Evolutionary conservation across 2,329 filamentous ascomycete genomes (phyloP).

Genomic region (Fusarium annulatum): DNA sequence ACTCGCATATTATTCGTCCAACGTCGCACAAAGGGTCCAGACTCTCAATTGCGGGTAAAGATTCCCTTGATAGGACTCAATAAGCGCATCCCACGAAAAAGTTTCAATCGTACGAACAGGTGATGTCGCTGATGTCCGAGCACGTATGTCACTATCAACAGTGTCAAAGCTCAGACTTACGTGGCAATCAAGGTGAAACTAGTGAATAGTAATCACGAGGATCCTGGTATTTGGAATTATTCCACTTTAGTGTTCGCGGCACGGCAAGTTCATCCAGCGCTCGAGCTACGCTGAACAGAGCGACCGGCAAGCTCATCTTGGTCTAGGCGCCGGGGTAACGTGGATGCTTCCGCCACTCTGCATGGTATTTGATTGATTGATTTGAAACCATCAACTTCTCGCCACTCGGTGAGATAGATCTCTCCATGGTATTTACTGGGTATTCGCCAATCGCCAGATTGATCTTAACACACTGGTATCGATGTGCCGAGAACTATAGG

Average conservation of each 20-base stretch:
- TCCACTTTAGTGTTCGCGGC: not conserved
- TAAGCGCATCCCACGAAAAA: constrained; percentile 3
- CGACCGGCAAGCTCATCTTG: not conserved
- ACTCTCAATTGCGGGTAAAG: not conserved
- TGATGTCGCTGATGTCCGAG: constrained; percentile 47
- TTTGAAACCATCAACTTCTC: no score
- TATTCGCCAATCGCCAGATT: not conserved
- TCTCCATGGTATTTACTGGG: not conserved
- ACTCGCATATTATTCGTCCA: not conserved
- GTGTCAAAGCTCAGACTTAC: not conserved
- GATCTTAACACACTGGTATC: not conserved
- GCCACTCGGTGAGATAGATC: no score
- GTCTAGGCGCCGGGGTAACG: not conserved
- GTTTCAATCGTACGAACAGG: constrained; percentile 43
- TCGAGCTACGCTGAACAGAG: not conserved
- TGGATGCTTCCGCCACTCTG: not conserved
- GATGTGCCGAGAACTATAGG: not conserved
- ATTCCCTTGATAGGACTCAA: not conserved
- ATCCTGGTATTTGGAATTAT: constrained; percentile 1
- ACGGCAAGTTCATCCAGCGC: not conserved
- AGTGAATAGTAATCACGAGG: not conserved
- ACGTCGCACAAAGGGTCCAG: not conserved
- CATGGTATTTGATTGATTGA: no score
- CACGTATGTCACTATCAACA: not conserved
- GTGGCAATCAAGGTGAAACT: not conserved